Base-by-base conservation (phyloP, 305 asterid genomes). In the Solanum hybrid region DNA sequence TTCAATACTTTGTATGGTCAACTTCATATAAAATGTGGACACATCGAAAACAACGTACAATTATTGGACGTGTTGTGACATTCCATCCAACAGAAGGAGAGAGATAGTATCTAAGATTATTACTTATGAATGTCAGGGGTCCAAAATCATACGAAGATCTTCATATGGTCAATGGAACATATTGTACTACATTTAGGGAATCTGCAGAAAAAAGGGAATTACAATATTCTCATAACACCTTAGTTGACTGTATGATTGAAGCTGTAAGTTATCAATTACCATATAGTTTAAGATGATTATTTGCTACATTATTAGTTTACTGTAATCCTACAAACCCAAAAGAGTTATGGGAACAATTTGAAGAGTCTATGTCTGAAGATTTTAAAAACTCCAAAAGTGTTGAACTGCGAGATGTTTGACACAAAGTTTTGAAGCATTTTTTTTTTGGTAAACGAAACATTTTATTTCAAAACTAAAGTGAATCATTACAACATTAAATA, bases 341-440 rank as follows among this genome's bases (percentile, higher is more conserved):
- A 7, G 81, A 32, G 6, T 76, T 86, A 7, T 90, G 90, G 92
- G 15, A 86, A 12, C 41, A 36, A 36, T 91, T 85, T 13, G 20
- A 86, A 37, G 3, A 6, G 10, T 6, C 29, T 4, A 11, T 26
- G 75, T 84, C 15, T 7, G 88, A 38, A 41, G 39, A 84, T 26
- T 61, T 84, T 26, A 32, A 22, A 26, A 20, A 0, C 20, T 51
- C 61, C 3, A 10, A 10, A 1, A 45, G 7, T 5, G 4, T 38
- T 51, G 24, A 70, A 6, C 0, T 7, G 8, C 8, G 4, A 29
- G 3, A 29, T 27, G 3, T 27, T n/a, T 31, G 31, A 29, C 31
- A 29, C 31, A 29, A 29, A 29, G 31, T 29, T 29, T 29, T 29
- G 31, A 29, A 29, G 31, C 31, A 29, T 29, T 29, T 29, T 29